Evolutionary conservation across 2,329 filamentous ascomycete species (phyloP).

Genomic region (Colletotrichum agaves): DNA sequence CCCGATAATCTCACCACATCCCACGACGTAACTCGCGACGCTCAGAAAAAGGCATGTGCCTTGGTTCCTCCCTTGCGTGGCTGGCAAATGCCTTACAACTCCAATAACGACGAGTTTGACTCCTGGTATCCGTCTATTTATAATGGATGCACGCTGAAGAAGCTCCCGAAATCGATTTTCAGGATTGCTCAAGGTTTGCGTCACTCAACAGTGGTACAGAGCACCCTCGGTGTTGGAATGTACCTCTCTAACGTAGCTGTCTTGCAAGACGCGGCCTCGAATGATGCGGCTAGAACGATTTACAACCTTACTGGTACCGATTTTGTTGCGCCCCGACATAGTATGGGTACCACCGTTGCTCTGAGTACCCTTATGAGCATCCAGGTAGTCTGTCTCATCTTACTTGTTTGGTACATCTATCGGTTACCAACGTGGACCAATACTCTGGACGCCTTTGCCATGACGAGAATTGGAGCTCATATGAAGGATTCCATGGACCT

Average conservation of each 20-base stretch:
- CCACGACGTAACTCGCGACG: not conserved
- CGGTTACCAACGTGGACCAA: conserved; percentile 35
- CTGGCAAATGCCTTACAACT: conserved; percentile 35
- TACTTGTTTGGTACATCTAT: conserved; percentile 34
- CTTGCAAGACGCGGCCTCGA: conserved; percentile 23
- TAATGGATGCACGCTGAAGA: conserved; percentile 22
- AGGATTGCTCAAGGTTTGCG: conserved; percentile 27
- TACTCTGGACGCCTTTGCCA: conserved; percentile 32
- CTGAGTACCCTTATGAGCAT: conserved; percentile 30
- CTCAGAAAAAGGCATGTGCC: conserved; percentile 15
- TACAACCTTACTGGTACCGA: conserved; percentile 27
- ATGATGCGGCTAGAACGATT: conserved; percentile 34
- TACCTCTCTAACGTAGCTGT: conserved; percentile 34
- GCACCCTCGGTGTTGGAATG: conserved; percentile 35
- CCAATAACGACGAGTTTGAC: conserved; percentile 27
- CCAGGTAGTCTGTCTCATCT: conserved; percentile 20
- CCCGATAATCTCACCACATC: not conserved
- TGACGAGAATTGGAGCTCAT: conserved; percentile 31
- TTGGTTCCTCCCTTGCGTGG: conserved; percentile 18
- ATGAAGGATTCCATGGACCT: conserved; percentile 1
- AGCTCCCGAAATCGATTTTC: conserved; percentile 28
- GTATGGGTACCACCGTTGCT: conserved; percentile 3
- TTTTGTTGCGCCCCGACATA: conserved; percentile 17
- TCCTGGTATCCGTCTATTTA: conserved; percentile 32
- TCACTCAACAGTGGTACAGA: conserved; percentile 25